phyloP scores from a whole-genome alignment of 495 filamentous ascomycete species.

The Astrocystis sublimbata region DNA sequence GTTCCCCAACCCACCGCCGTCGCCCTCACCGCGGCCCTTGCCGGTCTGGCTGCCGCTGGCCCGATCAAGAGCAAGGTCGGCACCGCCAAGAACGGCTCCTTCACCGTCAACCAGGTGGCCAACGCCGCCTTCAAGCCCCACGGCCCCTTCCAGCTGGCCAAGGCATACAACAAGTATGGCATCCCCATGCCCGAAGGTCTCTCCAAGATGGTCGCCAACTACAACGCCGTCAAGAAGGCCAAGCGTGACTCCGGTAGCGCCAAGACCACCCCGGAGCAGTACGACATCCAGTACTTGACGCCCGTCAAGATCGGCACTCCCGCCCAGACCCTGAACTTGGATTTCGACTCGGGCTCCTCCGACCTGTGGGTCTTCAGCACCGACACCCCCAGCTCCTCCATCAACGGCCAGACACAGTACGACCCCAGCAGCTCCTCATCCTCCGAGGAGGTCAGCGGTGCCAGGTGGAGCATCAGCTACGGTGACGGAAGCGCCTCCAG shows the following conservation, averaged over 20 bases:
- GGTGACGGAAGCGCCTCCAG: conserved; percentile 66
- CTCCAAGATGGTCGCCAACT: conserved; percentile 34
- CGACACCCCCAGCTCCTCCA: conserved; percentile 43
- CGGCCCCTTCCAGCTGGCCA: conserved; percentile 54
- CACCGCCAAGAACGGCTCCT: conserved; percentile 29
- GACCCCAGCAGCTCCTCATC: conserved; percentile 45
- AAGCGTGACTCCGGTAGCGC: conserved; percentile 50
- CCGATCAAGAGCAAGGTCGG: conserved; percentile 27
- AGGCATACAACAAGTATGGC: conserved; percentile 61
- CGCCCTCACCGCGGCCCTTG: conserved; percentile 26
- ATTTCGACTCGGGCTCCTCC: conserved; percentile 72
- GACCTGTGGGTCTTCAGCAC: conserved; percentile 59
- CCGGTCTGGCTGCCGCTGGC: conserved; percentile 24
- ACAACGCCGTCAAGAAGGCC: conserved; percentile 42
- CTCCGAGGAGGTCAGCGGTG: conserved; percentile 50
- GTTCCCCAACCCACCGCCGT: conserved; percentile 19
- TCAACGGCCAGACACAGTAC: conserved; percentile 57
- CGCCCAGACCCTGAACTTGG: conserved; percentile 59
- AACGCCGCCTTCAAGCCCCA: conserved; percentile 48
- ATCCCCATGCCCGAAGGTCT: conserved; percentile 38
- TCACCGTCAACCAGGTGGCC: conserved; percentile 31
- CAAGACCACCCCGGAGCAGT: conserved; percentile 54
- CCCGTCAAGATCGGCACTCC: conserved; percentile 61
- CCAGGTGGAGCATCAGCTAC: conserved; percentile 66
- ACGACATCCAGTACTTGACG: conserved; percentile 64